Evolutionary conservation across 2,329 filamentous ascomycete species (phyloP), one percentile per base, ranked within the genome.

Genomic region (Aspergillus latus): DNA sequence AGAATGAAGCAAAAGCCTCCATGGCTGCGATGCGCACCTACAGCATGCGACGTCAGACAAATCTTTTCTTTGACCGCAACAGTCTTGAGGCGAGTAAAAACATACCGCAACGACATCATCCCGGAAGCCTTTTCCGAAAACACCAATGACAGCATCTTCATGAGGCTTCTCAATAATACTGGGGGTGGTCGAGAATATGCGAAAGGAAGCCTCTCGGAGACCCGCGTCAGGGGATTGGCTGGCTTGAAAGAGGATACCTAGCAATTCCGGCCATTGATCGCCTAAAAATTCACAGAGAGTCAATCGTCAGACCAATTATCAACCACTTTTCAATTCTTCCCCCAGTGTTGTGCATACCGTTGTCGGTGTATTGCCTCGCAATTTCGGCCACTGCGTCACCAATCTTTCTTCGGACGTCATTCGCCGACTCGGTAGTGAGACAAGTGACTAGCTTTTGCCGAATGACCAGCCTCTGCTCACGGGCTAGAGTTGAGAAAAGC

Each of bases 351-450:
- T 55, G 78, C 87, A 73, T 82, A 96, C 91, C 88, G 68, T 89
- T 91, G 67, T 97, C 94, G 44, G 90, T 89, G 76, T 97, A 97
- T 78, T 99, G 92, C 68, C 94, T 86, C 44, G 93, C 94, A 59
- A 99, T 82, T 76, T 99, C 94, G 26, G 94, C 94, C 60, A 97
- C 89, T n/a, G 93, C 92, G 76, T 99, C 94, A 66, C 92, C 94
- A 71, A 97, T 89, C 76, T 99, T 99, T 78, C 96, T 94, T 67
- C 94, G 84, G 46, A 96, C 89, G 39, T 84, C 80, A 59, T 86
- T 83, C 60, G 89, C 84, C 21, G 84, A 79, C 77, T 97, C 94
- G 59, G 80, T 81, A 56, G 85, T 85, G 52, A 97, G 80, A 51
- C 85, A 86, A 68, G 92, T 84, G 42, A 97, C 82, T 57, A 97